A percentile compares a stretch with the other conserved stretches of the same genome.
These are phyloP conservation scores for Alopecurus myosuroides DNA, from an alignment of 176 grass and related monocot genomes.

Conservation along the genomic window DNA sequence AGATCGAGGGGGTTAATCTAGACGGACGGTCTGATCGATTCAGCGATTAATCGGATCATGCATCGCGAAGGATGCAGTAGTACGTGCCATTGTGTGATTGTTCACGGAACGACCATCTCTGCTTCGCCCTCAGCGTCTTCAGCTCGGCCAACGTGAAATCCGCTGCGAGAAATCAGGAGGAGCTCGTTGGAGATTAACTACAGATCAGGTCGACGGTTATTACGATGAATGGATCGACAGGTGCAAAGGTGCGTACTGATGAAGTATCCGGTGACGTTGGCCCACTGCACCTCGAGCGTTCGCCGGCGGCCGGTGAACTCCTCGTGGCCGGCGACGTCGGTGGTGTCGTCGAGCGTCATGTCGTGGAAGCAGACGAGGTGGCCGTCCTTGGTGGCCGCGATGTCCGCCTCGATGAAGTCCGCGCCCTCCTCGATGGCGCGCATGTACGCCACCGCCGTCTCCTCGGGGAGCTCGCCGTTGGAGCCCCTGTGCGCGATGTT, in stretches of 20 bases:
- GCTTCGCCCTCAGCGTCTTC: conserved; percentile 43
- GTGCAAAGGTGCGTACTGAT: conserved; percentile 12
- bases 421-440: conserved; percentile 51
- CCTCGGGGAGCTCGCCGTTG: conserved; percentile 54
- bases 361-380: conserved; percentile 58
- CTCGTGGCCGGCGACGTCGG: conserved; percentile 32
- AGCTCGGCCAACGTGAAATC: conserved; percentile 57
- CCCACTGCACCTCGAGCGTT: conserved; percentile 47
- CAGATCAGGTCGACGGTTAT: not conserved
- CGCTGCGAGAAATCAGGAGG: not conserved
- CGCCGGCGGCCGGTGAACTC: conserved; percentile 38
- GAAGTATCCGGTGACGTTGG: conserved; percentile 44
- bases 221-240: not conserved
- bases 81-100: conserved; percentile 34
- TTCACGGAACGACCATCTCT: conserved; percentile 40
- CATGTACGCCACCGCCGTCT: conserved; percentile 46
- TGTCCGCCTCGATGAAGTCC: conserved; percentile 55
- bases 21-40: not conserved
- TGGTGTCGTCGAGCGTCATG: conserved; percentile 44
- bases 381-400: conserved; percentile 43
- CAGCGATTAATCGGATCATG: not conserved
- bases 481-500: conserved; percentile 56
- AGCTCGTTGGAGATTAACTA: not conserved
- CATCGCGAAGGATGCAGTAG: too few relatives aligned
- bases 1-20: not conserved